Evolutionary conservation across 2,329 filamentous ascomycete species (phyloP).

Genomic region (Rhexocercosporidium sp.): DNA sequence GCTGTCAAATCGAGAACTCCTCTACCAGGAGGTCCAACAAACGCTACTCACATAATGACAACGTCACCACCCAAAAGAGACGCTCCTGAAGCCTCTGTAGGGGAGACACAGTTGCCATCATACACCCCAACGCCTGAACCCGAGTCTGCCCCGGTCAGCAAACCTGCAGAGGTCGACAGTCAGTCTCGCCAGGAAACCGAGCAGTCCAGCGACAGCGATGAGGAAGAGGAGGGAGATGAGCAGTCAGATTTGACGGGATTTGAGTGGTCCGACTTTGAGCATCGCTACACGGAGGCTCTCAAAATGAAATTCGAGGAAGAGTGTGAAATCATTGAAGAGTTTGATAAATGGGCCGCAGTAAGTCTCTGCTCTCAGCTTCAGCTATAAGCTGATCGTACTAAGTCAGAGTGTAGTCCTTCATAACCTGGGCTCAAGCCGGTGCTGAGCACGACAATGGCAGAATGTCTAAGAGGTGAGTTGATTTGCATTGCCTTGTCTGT

Average conservation of each 20-base stretch:
- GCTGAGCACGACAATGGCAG: slow-evolving; percentile 76
- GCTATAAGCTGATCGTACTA: neutral
- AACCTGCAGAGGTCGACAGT: slow-evolving; percentile 6
- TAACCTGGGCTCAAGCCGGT: slow-evolving; percentile 77
- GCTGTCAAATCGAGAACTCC: slow-evolving; percentile 7
- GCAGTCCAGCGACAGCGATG: slow-evolving; percentile 13
- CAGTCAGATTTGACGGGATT: slow-evolving; percentile 50
- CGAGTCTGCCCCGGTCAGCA: neutral
- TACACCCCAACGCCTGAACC: slow-evolving; percentile 5
- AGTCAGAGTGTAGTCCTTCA: slow-evolving; percentile 67
- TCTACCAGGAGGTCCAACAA: slow-evolving; percentile 8
- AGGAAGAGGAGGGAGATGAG: slow-evolving; percentile 3
- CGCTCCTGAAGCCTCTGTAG: neutral
- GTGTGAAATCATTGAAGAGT: slow-evolving; percentile 68
- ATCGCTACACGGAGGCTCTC: slow-evolving; percentile 70
- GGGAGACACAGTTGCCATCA: slow-evolving; percentile 17
- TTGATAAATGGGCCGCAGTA: slow-evolving; percentile 63
- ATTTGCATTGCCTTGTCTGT: neutral
- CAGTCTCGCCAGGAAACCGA: slow-evolving; percentile 12
- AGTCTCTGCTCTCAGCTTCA: neutral
- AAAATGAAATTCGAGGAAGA: slow-evolving; percentile 67
- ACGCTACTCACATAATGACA: neutral
- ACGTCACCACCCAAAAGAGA: neutral
- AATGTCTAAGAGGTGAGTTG: slow-evolving; percentile 71
- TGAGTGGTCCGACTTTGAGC: slow-evolving; percentile 78